Base-by-base conservation (phyloP, 805 yeast genomes). In the Kuraishia ogatae region DNA sequence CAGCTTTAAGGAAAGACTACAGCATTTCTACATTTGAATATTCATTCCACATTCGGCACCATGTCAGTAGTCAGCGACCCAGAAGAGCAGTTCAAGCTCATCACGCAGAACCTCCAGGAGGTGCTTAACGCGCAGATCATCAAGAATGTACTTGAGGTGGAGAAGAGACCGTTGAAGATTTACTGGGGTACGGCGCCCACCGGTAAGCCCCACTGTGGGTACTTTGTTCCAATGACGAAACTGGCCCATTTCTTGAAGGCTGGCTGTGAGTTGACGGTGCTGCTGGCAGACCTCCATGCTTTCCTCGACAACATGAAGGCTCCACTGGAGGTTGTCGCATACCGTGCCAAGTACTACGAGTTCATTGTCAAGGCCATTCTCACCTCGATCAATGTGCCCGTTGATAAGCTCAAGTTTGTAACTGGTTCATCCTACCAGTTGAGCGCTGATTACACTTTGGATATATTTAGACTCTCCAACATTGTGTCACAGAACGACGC, bases 171-270 rank as follows among this genome's bases (percentile, higher is more conserved):
- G 15, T 71, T 96, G 61, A 87, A 83, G 65, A 73, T 94, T 66
- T 94, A 94, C 82, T 94, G 97, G 98, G 99, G 99, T 62, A 92
- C 98, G 21, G 99, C 99, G 7, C 98, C 99, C 58, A 94, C 99
- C 3, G 99, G 99, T 54, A 89, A 83, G 72, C 97, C 98, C 50
- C 99, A 94, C 74, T 92, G 97, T 76, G 99, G 98, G 53, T 94
- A 94, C 79, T 90, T 94, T 67, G 99, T 94, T 46, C 94, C 98
- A 54, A 93, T 94, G 98, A 87, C 96, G 58, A 93, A 94, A 71
- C 73, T 94, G 62, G 98, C 98, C 1, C 92, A 94, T 69, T 90
- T 93, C 70, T 80, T 94, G 70, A 86, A 84, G 65, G 99, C 99
- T 19, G 99, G 98, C 13, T 90, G 97, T 75, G 94, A 90, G 67